Evolutionary conservation across 1,284 basidiomycete genomes (phyloP), one percentile per base, ranked within the genome.

Genomic region (Filobasidium uniguttulatum): DNA sequence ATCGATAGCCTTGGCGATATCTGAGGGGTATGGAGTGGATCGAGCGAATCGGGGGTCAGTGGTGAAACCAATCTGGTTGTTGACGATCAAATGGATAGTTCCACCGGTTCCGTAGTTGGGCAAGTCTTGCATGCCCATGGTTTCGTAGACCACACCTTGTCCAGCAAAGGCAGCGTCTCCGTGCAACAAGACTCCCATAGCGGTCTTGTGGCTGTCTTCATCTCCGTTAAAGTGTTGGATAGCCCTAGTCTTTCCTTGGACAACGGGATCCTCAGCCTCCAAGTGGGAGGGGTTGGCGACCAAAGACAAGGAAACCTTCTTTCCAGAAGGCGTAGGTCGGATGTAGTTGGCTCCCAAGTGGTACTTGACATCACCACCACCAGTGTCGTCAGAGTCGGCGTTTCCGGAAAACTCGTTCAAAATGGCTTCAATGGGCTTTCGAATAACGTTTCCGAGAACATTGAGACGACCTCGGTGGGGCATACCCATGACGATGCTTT

Each of bases 41-140:
- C 93, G 91, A 47, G 91, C 74, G 73, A 97, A 97, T 56, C 91
- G 83, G 44, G 94, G 94, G 68, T 97, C 93, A 50, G 94, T 99
- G 54, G 94, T 99, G 76, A 99, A 99, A 58, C 94, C 94, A 56
- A 98, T 96, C 71, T 99, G 94, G 75, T 99, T 99, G 77, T 99
- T 99, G 62, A 99, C 90, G 62, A 99, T 91, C 57, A 98, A 75
- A 69, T 98, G 94, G 61, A 98, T 87, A 41, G 94, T 98, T 56
- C 94, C 94, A 55, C 94, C 94, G 17, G 91, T 96, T 45, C 91
- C 90, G 70, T 96, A 99, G 72, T 79, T 81, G 41, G 88, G 88
- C 43, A 99, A 77, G 67, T 85, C 88, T 74, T 91, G 85, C 77
- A 98, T 87, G 64, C 94, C 94, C 86, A 96, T 96, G 35, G 93